Evolutionary conservation across 192 early-diverging fungal genomes (phyloP).

Genomic region (Endogone sp.): DNA sequence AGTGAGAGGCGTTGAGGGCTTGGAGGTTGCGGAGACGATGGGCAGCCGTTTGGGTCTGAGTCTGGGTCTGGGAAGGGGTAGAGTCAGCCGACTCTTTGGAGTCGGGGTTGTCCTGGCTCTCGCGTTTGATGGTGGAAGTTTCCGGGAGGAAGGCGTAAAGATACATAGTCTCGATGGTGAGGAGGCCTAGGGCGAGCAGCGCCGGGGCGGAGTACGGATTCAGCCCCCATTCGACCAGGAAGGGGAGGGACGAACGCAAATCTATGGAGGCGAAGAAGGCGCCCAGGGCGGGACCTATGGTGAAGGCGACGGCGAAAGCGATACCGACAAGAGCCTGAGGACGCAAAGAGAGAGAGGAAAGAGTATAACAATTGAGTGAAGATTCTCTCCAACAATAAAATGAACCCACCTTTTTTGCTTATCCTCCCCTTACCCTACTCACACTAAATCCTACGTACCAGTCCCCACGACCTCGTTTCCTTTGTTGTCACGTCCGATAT

Average conservation of each 20-base stretch:
- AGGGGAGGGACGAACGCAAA: slow-evolving; percentile 33
- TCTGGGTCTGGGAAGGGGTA: not conserved
- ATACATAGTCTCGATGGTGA: slow-evolving; percentile 79
- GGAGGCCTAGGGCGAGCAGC: slow-evolving; percentile 77
- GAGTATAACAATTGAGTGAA: not conserved
- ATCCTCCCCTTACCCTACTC: not conserved
- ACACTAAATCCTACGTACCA: slow-evolving; percentile 51
- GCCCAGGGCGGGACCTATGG: slow-evolving; percentile 88
- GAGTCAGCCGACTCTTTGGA: not conserved
- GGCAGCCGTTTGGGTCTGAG: not conserved
- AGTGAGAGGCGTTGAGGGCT: slow-evolving; percentile 72
- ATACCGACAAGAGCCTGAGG: slow-evolving; percentile 89
- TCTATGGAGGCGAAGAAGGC: slow-evolving; percentile 69
- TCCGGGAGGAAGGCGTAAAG: slow-evolving; percentile 76
- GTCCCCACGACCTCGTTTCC: slow-evolving; percentile 67
- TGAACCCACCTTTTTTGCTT: not conserved
- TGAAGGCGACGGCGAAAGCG: slow-evolving; percentile 95
- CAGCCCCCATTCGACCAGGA: slow-evolving; percentile 40
- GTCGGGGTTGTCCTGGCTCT: slow-evolving; percentile 14
- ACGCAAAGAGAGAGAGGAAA: not conserved
- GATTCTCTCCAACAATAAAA: not conserved
- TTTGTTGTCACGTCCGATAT: slow-evolving; percentile 90
- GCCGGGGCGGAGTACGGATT: slow-evolving; percentile 86
- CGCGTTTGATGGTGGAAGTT: slow-evolving; percentile 31
- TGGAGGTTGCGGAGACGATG: slow-evolving; percentile 32